A percentile compares a stretch with the other conserved stretches of the same genome.
Conservation (phyloP, 495 filamentous ascomycete genomes). For the Aspergillus baeticus region DNA sequence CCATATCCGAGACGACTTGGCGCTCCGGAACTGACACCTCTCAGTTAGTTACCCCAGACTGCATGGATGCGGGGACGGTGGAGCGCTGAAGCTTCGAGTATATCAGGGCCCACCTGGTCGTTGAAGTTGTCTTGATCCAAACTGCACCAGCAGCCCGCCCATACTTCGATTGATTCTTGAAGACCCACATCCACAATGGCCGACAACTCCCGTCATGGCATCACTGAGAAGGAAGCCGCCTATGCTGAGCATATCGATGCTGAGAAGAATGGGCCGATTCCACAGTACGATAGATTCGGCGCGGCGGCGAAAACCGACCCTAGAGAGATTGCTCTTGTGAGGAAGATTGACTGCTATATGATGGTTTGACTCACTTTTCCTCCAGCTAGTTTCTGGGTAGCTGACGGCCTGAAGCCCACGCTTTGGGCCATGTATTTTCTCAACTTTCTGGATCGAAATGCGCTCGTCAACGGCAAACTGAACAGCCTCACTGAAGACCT, state of each 20-base stretch:
- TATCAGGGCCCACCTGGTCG: not conserved
- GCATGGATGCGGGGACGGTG: not conserved
- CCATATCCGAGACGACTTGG: too few relatives aligned
- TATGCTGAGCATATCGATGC: conserved; percentile 7
- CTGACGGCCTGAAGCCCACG: conserved; percentile 24
- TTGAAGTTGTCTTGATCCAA: too few relatives aligned
- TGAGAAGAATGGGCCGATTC: not conserved
- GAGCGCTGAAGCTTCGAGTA: not conserved
- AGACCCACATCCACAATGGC: not conserved
- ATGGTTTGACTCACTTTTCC: conserved; percentile 23
- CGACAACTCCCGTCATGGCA: not conserved
- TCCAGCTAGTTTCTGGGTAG: not conserved
- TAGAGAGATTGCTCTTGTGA: conserved; percentile 30
- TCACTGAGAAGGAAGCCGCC: not conserved
- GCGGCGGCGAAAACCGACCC: conserved; percentile 11
- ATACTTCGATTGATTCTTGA: too few relatives aligned
- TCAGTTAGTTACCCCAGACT: not conserved
- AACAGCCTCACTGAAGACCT: conserved; percentile 43
- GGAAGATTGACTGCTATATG: conserved; percentile 46
- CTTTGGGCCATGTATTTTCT: conserved; percentile 51
- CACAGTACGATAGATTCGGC: conserved; percentile 14
- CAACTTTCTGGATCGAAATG: conserved; percentile 50
- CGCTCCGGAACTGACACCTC: not conserved
- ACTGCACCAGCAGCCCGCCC: too few relatives aligned
- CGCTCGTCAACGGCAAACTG: conserved; percentile 30